A percentile compares a stretch with the other conserved stretches of the same genome.
These are phyloP conservation scores for Lepidium sativum DNA, from an alignment of 345 rosid genomes.

Conservation along the genomic window DNA sequence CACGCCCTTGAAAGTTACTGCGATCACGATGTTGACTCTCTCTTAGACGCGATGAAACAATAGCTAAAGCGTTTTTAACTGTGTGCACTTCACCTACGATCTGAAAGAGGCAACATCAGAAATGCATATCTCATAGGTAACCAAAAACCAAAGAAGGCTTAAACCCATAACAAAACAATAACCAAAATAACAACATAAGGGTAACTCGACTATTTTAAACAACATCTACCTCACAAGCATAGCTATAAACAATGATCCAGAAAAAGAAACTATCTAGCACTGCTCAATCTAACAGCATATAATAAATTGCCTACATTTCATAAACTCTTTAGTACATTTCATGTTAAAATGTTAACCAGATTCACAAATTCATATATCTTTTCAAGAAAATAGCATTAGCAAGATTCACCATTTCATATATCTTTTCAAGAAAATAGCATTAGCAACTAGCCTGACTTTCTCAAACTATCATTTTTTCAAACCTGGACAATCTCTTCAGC, in stretches of 20 bases:
- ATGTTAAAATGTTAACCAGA: neutral
- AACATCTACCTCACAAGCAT: neutral
- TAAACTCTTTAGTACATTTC: neutral
- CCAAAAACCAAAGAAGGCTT: neutral
- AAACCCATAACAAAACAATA: neutral
- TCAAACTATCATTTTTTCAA: neutral
- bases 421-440: neutral
- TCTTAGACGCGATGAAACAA: constrained; percentile 74
- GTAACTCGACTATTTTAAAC: neutral
- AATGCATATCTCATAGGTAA: neutral
- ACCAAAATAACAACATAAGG: neutral
- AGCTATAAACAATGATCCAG: neutral
- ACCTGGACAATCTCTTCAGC: constrained; percentile 98
- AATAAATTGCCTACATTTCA: neutral
- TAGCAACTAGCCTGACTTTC: neutral
- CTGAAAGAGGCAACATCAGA: constrained; percentile 30
- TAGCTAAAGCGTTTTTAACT: constrained; percentile 71
- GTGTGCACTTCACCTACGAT: constrained; percentile 73
- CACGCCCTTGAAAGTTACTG: constrained; percentile 64
- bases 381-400: neutral
- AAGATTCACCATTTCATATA: constrained; percentile 2
- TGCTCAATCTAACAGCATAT: neutral
- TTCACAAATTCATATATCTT: constrained; percentile 1
- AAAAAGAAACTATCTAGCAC: neutral
- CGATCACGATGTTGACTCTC: constrained; percentile 99